A percentile compares a stretch with the other conserved stretches of the same genome.
These are phyloP conservation scores for Puccinia polysora DNA, from an alignment of 1,284 basidiomycete species.

Conservation along the genomic window DNA sequence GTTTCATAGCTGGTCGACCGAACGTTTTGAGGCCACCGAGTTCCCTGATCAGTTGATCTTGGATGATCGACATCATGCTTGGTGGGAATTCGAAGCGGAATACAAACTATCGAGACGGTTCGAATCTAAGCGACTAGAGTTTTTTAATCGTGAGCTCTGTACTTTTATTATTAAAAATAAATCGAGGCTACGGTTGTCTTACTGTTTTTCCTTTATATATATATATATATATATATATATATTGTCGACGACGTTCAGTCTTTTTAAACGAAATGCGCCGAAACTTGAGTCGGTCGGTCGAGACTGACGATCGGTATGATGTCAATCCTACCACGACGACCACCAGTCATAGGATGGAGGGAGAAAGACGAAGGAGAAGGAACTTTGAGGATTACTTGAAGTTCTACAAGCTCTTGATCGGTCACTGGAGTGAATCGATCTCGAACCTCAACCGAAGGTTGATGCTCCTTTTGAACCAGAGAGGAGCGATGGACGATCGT, in stretches of 20 bases:
- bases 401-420: conserved; percentile 8
- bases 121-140: too few species aligned
- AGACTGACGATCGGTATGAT: background rate
- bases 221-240: background rate
- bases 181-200: background rate
- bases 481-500: too few species aligned
- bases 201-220: background rate
- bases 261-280: conserved; percentile 15
- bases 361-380: background rate
- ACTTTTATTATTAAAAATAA: background rate
- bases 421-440: background rate
- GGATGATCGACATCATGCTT: too few species aligned
- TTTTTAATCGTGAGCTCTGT: too few species aligned
- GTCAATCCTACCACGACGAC: too few species aligned
- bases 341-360: background rate
- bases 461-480: too few species aligned
- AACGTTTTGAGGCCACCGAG: too few species aligned
- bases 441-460: conserved; percentile 8
- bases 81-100: too few species aligned
- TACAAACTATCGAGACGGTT: too few species aligned
- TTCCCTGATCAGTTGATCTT: too few species aligned
- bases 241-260: background rate
- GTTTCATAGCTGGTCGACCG: too few species aligned
- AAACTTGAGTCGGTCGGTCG: background rate
- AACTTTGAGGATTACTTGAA: background rate